Base-by-base conservation (phyloP, 2,329 filamentous ascomycete genomes). In the Penicillium sp. region DNA sequence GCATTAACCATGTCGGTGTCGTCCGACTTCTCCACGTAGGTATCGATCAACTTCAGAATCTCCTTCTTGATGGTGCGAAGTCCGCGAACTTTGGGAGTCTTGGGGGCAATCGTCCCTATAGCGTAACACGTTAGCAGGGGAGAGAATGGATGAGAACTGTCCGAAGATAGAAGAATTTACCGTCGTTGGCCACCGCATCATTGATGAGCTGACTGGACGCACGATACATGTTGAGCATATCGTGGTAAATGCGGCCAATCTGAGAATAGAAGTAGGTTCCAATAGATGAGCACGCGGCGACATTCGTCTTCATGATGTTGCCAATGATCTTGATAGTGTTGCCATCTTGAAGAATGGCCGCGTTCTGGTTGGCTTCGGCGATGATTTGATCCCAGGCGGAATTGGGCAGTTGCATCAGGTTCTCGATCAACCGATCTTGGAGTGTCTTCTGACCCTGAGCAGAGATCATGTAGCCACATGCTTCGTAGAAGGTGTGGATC, bases 241-340 rank as follows among this genome's bases (percentile, higher is more conserved):
- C 95, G 67, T 96, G 88, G 77, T 98, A 99, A 68, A 99, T 98
- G 58, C 92, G 89, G 41, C 94, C 95, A 68, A 99, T 96, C 75
- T 99, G 95, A 13, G 95, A 94, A 72, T 96, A 97, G 77, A 99
- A 99, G 79, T 98, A 99, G 54, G 91, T 88, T 36, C 96, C 95
- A 59, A 99, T 95, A 0, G 95, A 98, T 37, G 91, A 91, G 77
- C 95, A 99, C 37, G 95, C 95, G n/a, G 96, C 94, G 4, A 99
- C 95, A 70, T 99, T 99, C 0, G 95, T 99, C 85, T 99, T 99
- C 95, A 99, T 99, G 74, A 99, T 97, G 78, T 99, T 99, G 66
- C 95, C 95, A 63, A 99, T 93, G 66, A 99, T 89, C 82, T 99
- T 99, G 81, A 99, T 98, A 0, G 93, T 96, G 68, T 99, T 93